phyloP scores from a whole-genome alignment of 2,329 filamentous ascomycete genomes.

The Aureobasidium zeae region DNA sequence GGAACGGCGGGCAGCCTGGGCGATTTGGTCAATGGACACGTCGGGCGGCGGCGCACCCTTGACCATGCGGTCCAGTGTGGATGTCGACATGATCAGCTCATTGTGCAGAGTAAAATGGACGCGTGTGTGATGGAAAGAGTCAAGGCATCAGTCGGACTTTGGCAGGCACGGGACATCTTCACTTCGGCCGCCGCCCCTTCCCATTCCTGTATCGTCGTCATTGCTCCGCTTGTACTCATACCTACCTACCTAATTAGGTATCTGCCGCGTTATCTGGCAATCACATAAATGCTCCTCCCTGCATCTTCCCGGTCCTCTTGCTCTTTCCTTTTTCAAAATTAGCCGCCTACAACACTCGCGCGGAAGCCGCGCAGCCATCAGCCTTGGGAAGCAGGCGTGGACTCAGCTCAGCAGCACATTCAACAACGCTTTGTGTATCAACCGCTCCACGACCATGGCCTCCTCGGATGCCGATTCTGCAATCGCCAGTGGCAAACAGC shows the following conservation, averaged over 20 bases:
- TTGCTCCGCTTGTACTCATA: neutral
- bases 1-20: constrained; percentile 29
- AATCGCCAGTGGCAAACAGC: constrained; percentile 21
- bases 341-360: constrained; percentile 5
- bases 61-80: constrained; percentile 71
- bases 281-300: constrained; percentile 6
- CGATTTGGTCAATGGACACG: constrained; percentile 37
- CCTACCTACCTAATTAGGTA: constrained; percentile 1
- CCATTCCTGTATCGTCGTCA: constrained; percentile 2
- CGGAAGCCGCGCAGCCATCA: constrained; percentile 11
- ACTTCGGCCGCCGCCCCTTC: too few species aligned
- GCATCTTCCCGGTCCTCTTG: neutral
- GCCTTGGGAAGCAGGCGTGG: constrained; percentile 14
- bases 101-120: too few species aligned
- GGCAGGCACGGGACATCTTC: too few species aligned
- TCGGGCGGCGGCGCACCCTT: constrained; percentile 72
- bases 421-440: constrained; percentile 12
- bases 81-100: constrained; percentile 17
- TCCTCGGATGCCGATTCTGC: constrained; percentile 22
- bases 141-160: too few species aligned
- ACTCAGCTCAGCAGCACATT: constrained; percentile 5
- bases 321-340: constrained; percentile 2
- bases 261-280: too few species aligned
- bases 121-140: too few species aligned
- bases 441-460: constrained; percentile 23